Base-by-base conservation (phyloP, 1,139 yeast species). In the Wickerhamomyces sp. region DNA sequence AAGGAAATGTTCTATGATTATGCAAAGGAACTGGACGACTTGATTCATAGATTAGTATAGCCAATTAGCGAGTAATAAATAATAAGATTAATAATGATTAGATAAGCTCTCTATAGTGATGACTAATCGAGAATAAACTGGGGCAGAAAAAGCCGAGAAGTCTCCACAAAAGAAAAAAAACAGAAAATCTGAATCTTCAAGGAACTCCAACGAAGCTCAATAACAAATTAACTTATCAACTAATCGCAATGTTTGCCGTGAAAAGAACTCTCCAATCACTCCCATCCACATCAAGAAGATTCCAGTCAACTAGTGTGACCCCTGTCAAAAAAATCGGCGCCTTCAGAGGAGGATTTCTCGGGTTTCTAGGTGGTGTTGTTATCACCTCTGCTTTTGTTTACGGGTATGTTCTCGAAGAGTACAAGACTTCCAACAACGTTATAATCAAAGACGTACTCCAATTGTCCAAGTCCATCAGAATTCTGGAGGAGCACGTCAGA, bases 351-450 rank as follows among this genome's bases (percentile, higher is more conserved):
- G 85, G 85, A 4, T 66, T 83, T 44, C 66, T 83, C 45, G 96
- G 96, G 2, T 88, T 88, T 65, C 73, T 88, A 49, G 71, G 83
- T 36, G 96, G 96, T 40, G 85, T 84, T 39, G 73, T 88, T 27
- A 65, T 74, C 51, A 84, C 95, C 27, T 93, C 95, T 2, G 78
- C 76, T 45, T 87, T 79, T 10, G 81, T 93, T 11, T 88, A 87
- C 69, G 84, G 79, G 65, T 88, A 86, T 65, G 72, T 87, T 55
- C 68, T 87, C 49, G 94, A 86, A 58, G 88, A 85, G 64, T 86
- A 85, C 73, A 81, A 84, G 60, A 69, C 75, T 49, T 79, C 93
- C 56, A 85, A 83, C 64, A 76, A 76, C 56, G 86, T 84, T 26
- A 78, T 88, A 49, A 76, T 86, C 48, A 78, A 88, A 43, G 95